Percentiles rank a stretch among this genome's conserved stretches.
phyloP scores from a whole-genome alignment of 179 eudicot species.

The Dionaea muscipula region DNA sequence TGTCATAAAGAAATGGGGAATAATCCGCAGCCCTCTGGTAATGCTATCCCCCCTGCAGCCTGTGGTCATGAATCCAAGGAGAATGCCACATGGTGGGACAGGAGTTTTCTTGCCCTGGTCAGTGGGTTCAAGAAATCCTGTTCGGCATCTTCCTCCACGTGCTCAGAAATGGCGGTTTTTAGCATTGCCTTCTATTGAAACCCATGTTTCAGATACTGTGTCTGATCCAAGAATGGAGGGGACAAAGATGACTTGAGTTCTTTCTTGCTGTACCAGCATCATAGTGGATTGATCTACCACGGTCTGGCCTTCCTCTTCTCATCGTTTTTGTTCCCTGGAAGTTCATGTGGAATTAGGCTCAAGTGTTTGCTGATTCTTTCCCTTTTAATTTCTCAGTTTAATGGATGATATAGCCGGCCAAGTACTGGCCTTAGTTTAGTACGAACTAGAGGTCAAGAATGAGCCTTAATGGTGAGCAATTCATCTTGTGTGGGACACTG shows the following conservation, averaged over 20 bases:
- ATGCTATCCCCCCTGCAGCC: constrained; percentile 66
- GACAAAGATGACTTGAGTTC: neutral
- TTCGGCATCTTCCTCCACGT: constrained; percentile 83
- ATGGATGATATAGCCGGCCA: no score
- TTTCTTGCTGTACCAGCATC: neutral
- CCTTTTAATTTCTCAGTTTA: no score
- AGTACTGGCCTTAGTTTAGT: no score
- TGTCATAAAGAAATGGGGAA: constrained; percentile 41
- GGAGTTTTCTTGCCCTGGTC: constrained; percentile 92
- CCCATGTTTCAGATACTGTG: constrained; percentile 28
- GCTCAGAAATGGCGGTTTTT: constrained; percentile 56
- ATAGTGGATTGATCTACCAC: neutral
- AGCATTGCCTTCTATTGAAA: constrained; percentile 28
- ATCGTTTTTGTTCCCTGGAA: no score
- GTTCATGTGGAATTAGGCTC: no score
- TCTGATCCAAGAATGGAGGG: constrained; percentile 44
- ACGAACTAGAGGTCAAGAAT: no score
- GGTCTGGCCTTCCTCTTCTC: no score
- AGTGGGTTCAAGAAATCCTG: constrained; percentile 43
- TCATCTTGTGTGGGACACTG: no score
- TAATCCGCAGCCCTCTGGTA: constrained; percentile 45
- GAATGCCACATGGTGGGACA: constrained; percentile 47
- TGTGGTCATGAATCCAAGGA: constrained; percentile 36
- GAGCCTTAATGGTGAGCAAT: no score
- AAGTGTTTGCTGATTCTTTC: no score